Conservation (phyloP, 352 stramenopile species). For the Phytophthora lateralis region DNA sequence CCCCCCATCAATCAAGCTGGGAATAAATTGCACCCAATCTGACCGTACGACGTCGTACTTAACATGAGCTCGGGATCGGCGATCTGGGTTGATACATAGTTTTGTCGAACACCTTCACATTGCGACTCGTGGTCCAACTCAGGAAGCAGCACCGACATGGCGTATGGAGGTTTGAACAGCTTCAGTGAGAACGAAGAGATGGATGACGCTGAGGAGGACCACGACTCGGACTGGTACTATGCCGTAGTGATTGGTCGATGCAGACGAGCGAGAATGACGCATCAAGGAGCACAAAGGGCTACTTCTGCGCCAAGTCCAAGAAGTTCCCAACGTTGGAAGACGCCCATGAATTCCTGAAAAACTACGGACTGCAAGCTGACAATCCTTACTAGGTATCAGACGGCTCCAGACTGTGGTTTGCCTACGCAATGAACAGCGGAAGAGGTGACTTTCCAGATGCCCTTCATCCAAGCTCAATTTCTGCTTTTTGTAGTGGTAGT, state of each 20-base stretch:
- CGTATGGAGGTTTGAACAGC: conserved; percentile 2
- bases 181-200: conserved; percentile 18
- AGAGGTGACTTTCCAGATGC: conserved; percentile 43
- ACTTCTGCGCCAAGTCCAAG: conserved; percentile 44
- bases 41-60: too few relatives aligned
- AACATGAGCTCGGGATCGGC: too few relatives aligned
- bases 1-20: too few relatives aligned
- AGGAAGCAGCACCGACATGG: conserved; percentile 18
- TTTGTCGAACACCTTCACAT: neutral
- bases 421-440: conserved; percentile 20
- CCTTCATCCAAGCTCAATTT: conserved; percentile 45
- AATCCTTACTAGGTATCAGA: conserved; percentile 3
- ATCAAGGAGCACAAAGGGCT: conserved; percentile 39
- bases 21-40: too few relatives aligned
- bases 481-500: conserved; percentile 51
- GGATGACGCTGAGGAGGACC: conserved; percentile 2
- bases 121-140: conserved; percentile 1
- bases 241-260: conserved; percentile 52
- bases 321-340: conserved; percentile 51
- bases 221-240: conserved; percentile 31
- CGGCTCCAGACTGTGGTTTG: conserved; percentile 16
- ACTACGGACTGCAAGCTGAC: conserved; percentile 20
- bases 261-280: too few relatives aligned
- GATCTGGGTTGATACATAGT: neutral
- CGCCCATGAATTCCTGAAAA: conserved; percentile 46